These are phyloP conservation scores for Cryptosporidium bovis DNA, from an alignment of 169 alveolate genomes.

Conservation along the genomic window DNA sequence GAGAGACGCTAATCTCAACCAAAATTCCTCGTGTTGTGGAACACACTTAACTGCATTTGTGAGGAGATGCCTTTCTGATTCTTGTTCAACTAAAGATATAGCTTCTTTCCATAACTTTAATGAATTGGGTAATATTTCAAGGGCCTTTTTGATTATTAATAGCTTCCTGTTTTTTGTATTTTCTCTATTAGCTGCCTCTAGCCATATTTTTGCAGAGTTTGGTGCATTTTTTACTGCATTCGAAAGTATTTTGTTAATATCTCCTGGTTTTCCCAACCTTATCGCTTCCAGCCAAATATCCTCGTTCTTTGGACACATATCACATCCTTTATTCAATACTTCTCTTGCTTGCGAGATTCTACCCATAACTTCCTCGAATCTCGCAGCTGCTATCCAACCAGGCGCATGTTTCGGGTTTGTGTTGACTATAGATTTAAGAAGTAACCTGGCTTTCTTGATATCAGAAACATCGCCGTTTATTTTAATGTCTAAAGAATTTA, in stretches of 20 bases:
- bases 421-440: slow-evolving; percentile 89
- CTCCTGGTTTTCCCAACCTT: slow-evolving; percentile 93
- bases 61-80: slow-evolving; percentile 93
- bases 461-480: slow-evolving; percentile 93
- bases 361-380: slow-evolving; percentile 96
- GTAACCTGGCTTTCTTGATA: slow-evolving; percentile 92
- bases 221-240: slow-evolving; percentile 90
- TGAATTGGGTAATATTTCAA: slow-evolving; percentile 96
- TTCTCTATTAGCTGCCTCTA: slow-evolving; percentile 94
- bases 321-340: slow-evolving; percentile 94
- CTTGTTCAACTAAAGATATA: slow-evolving; percentile 92
- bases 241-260: slow-evolving; percentile 93
- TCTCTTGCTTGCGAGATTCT: slow-evolving; percentile 95
- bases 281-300: slow-evolving; percentile 99
- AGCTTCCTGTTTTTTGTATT: slow-evolving; percentile 87
- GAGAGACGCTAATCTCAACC: slow-evolving; percentile 98
- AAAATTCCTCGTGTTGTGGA: slow-evolving; percentile 96
- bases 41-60: slow-evolving; percentile 98
- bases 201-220: slow-evolving; percentile 93
- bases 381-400: slow-evolving; percentile 99
- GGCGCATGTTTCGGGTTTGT: slow-evolving; percentile 96
- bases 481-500: slow-evolving; percentile 88
- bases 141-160: slow-evolving; percentile 92
- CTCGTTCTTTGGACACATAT: slow-evolving; percentile 95
- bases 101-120: slow-evolving; percentile 98